Evolutionary conservation across 1,284 basidiomycete species (phyloP).

Genomic region (Stygiomarasmius scandens): DNA sequence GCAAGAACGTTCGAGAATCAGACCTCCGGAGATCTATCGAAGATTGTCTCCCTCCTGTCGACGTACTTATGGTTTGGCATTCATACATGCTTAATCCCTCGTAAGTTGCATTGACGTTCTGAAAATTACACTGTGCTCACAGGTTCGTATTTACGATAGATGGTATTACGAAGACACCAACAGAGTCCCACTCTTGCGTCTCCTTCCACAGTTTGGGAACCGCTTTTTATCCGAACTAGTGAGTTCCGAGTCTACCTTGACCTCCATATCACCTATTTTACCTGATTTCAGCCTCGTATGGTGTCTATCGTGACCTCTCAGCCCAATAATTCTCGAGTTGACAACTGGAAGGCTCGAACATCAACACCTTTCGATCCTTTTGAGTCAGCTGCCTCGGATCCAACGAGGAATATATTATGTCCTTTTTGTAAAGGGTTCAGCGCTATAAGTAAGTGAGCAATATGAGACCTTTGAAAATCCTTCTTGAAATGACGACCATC

Average conservation of each 20-base stretch:
- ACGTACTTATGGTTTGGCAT: conserved; percentile 53
- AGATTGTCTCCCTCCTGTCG: conserved; percentile 42
- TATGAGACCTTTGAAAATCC: conserved; percentile 27
- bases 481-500: conserved; percentile 26
- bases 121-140: no score
- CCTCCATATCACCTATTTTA: no score
- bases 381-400: background rate
- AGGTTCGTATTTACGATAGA: conserved; percentile 30
- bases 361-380: conserved; percentile 1
- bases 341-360: background rate
- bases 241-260: conserved; percentile 8
- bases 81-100: conserved; percentile 50
- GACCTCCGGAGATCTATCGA: conserved; percentile 7
- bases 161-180: conserved; percentile 44
- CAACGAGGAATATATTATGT: background rate
- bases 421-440: background rate
- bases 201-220: conserved; percentile 24
- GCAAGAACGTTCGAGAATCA: conserved; percentile 20
- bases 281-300: conserved; percentile 11
- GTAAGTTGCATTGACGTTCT: conserved; percentile 24
- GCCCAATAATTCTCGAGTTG: conserved; percentile 1
- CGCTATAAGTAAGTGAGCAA: background rate
- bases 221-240: conserved; percentile 32
- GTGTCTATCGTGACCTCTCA: conserved; percentile 11
- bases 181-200: conserved; percentile 30